Conservation (phyloP, 768 basidiomycete species). For the Pisolithus tinctorius region DNA sequence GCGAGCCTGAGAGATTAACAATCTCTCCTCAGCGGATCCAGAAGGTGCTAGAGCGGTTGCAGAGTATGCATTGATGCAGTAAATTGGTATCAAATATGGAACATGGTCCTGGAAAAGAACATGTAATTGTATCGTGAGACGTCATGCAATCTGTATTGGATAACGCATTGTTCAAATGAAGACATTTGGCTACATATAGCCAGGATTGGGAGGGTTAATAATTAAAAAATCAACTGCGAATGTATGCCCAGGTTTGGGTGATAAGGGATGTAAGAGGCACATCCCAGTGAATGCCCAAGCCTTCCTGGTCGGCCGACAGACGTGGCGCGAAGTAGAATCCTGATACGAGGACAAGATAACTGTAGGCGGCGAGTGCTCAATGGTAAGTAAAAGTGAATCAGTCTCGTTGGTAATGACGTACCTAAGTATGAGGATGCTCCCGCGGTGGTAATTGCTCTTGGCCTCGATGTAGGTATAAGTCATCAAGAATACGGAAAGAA, state of each 20-base stretch:
- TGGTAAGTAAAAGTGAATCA: background rate
- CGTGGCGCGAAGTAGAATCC: conserved; percentile 90
- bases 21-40: conserved; percentile 32
- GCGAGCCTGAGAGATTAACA: conserved; percentile 50
- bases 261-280: conserved; percentile 2
- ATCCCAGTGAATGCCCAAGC: conserved; percentile 3
- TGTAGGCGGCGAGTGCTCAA: conserved; percentile 21
- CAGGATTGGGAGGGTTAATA: background rate
- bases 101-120: conserved; percentile 3
- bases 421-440: conserved; percentile 93
- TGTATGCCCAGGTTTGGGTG: conserved; percentile 1
- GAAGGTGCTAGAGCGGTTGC: conserved; percentile 42
- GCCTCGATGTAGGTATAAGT: conserved; percentile 99
- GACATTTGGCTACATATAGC: too few relatives aligned
- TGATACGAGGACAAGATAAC: conserved; percentile 84
- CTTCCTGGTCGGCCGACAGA: conserved; percentile 15
- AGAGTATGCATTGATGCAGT: conserved; percentile 45
- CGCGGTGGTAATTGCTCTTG: conserved; percentile 97
- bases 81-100: background rate
- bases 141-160: background rate
- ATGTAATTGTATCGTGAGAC: conserved; percentile 12
- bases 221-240: background rate
- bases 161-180: background rate
- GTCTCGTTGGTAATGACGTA: conserved; percentile 23
- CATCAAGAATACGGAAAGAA: conserved; percentile 94